A percentile compares a stretch with the other conserved stretches of the same genome.
phyloP scores from a whole-genome alignment of 768 basidiomycete species.

The Mycena leptocephala region DNA sequence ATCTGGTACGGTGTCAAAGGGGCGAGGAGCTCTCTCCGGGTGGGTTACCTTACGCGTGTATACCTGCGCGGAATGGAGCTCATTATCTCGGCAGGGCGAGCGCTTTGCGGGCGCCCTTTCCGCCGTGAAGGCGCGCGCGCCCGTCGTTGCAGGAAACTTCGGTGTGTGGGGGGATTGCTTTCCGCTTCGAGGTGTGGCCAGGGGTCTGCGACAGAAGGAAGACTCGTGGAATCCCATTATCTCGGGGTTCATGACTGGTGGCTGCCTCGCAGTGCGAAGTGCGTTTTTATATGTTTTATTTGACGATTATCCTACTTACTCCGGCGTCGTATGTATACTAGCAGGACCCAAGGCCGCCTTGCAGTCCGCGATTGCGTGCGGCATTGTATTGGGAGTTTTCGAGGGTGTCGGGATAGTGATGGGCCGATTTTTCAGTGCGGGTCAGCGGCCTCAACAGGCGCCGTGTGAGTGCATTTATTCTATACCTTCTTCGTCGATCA shows the following conservation, averaged over 20 bases:
- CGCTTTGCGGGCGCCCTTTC: slow-evolving; percentile 94
- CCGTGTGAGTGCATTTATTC: slow-evolving; percentile 66
- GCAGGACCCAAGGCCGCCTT: slow-evolving; percentile 94
- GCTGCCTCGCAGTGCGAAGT: slow-evolving; percentile 95
- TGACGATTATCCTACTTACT: slow-evolving; percentile 6
- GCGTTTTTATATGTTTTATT: slow-evolving; percentile 61
- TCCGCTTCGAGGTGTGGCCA: slow-evolving; percentile 98
- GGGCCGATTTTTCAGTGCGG: slow-evolving; percentile 85
- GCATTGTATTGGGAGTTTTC: slow-evolving; percentile 94
- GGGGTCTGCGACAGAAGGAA: slow-evolving; percentile 96
- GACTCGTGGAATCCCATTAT: slow-evolving; percentile 99
- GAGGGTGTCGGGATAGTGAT: slow-evolving; percentile 96
- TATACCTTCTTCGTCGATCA: no score
- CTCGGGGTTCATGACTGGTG: slow-evolving; percentile 98
- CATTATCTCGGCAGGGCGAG: slow-evolving; percentile 79
- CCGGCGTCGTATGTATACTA: slow-evolving; percentile 48
- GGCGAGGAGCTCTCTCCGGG: slow-evolving; percentile 95
- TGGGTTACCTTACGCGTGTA: slow-evolving; percentile 60
- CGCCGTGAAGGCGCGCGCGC: slow-evolving; percentile 97
- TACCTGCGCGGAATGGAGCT: slow-evolving; percentile 12
- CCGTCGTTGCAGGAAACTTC: slow-evolving; percentile 98
- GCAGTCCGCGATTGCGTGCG: slow-evolving; percentile 95
- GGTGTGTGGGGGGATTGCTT: slow-evolving; percentile 98
- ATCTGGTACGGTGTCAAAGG: slow-evolving; percentile 99
- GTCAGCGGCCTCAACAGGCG: slow-evolving; percentile 82